A percentile compares a stretch with the other conserved stretches of the same genome.
These are phyloP conservation scores for Cystobasidium slooffiae DNA, from an alignment of 1,284 basidiomycete genomes.

Conservation along the genomic window DNA sequence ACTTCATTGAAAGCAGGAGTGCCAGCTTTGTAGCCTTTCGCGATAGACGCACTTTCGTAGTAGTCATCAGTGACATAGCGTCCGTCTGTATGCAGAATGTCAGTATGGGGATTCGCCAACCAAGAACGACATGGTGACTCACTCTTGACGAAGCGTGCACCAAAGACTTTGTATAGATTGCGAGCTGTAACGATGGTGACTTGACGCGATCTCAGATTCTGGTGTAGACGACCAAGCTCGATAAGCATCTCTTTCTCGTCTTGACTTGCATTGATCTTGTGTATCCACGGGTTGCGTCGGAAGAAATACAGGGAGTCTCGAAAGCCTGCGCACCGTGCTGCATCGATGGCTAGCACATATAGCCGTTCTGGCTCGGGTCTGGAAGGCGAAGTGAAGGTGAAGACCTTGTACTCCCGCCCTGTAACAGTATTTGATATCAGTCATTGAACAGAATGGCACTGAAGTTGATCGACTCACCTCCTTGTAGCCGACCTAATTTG, in stretches of 20 bases:
- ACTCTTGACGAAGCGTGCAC: conserved; percentile 86
- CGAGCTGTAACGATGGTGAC: conserved; percentile 91
- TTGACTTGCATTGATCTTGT: conserved; percentile 84
- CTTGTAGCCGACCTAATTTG: conserved; percentile 76
- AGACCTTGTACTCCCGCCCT: conserved; percentile 86
- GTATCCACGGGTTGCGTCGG: conserved; percentile 81
- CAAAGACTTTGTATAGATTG: conserved; percentile 92
- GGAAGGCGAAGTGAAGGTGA: conserved; percentile 79
- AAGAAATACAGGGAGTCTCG: conserved; percentile 97
- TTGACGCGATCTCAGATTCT: conserved; percentile 83
- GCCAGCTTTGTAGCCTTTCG: conserved; percentile 49
- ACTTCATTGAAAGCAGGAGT: conserved; percentile 49
- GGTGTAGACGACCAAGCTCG: conserved; percentile 79
- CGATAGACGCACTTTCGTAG: conserved; percentile 61
- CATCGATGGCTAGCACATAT: conserved; percentile 97
- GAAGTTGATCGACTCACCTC: conserved; percentile 61
- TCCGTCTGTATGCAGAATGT: conserved; percentile 66
- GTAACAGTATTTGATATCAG: conserved; percentile 2
- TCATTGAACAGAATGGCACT: not conserved
- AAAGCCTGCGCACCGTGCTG: conserved; percentile 91
- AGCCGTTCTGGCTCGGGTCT: conserved; percentile 76
- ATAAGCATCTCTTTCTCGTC: conserved; percentile 92
- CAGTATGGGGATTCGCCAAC: not conserved
- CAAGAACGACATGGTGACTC: conserved; percentile 52
- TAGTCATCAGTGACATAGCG: conserved; percentile 93